Percentiles rank a stretch among this genome's conserved stretches.
Conservation (phyloP, 768 basidiomycete species). For the Rhodotorula babjevae region DNA sequence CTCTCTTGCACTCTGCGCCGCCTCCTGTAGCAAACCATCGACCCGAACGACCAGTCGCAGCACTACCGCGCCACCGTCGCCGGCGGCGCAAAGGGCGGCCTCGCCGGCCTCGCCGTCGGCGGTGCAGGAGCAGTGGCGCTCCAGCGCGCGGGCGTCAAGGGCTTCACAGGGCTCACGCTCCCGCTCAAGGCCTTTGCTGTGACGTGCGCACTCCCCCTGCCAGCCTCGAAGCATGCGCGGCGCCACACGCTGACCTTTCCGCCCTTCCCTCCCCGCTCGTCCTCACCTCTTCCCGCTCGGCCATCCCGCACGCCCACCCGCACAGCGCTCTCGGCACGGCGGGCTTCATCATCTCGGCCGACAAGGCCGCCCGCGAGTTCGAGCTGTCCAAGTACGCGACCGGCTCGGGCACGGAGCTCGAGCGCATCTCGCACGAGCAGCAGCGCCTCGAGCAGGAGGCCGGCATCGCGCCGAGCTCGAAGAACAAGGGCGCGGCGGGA, state of each 20-base stretch:
- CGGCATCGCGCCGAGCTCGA: constrained; percentile 4
- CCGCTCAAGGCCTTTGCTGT: constrained; percentile 39
- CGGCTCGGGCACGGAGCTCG: constrained; percentile 32
- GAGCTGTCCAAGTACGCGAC: constrained; percentile 34
- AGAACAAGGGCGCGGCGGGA: not conserved
- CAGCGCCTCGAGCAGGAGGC: constrained; percentile 31
- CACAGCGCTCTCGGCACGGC: constrained; percentile 25
- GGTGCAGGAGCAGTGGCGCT: constrained; percentile 19
- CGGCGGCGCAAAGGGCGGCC: constrained; percentile 21
- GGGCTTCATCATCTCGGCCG: constrained; percentile 34
- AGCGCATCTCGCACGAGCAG: constrained; percentile 21
- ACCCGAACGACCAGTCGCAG: constrained; percentile 10
- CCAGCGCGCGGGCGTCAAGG: constrained; percentile 23
- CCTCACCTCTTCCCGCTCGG: not conserved
- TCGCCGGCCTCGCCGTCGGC: constrained; percentile 10
- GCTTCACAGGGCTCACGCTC: constrained; percentile 29
- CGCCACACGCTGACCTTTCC: not conserved
- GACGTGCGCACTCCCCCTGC: constrained; percentile 3
- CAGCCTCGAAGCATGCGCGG: too few relatives aligned
- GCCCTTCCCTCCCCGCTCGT: not conserved
- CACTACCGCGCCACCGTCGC: constrained; percentile 13
- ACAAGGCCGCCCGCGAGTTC: constrained; percentile 31
- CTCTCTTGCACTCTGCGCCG: too few relatives aligned
- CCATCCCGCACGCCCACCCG: not conserved
- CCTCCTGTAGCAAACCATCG: not conserved